These are phyloP conservation scores for Xylaria sp. DNA, from an alignment of 2,329 filamentous ascomycete genomes.

Conservation along the genomic window DNA sequence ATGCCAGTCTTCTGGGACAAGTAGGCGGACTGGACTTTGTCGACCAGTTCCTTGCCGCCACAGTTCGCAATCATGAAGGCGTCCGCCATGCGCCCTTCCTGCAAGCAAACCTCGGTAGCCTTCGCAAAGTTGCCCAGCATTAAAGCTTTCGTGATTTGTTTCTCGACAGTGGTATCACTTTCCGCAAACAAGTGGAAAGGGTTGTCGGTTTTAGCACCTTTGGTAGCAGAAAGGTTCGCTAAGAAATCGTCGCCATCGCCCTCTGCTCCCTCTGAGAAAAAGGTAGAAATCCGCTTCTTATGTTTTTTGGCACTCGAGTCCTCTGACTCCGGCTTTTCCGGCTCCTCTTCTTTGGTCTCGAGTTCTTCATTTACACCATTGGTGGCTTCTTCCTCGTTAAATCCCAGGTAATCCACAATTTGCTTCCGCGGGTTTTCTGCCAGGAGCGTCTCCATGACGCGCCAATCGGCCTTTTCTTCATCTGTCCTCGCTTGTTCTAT, in stretches of 20 bases:
- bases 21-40: conserved; percentile 92
- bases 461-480: conserved; percentile 95
- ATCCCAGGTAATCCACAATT: conserved; percentile 89
- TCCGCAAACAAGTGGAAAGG: conserved; percentile 90
- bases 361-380: conserved; percentile 52
- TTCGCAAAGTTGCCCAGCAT: conserved; percentile 90
- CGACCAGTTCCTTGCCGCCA: conserved; percentile 87
- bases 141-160: conserved; percentile 82
- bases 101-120: conserved; percentile 84
- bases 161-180: conserved; percentile 81
- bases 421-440: conserved; percentile 83
- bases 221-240: conserved; percentile 80
- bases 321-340: conserved; percentile 54
- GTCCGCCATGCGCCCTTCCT: conserved; percentile 89
- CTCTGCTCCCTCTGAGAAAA: conserved; percentile 73
- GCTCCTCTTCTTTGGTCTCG: conserved; percentile 47
- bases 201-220: conserved; percentile 89
- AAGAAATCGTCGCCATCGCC: conserved; percentile 84
- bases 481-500: conserved; percentile 76
- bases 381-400: conserved; percentile 62
- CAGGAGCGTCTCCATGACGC: conserved; percentile 86
- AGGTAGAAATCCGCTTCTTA: conserved; percentile 70
- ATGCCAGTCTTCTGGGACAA: conserved; percentile 79
- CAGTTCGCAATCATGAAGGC: conserved; percentile 98
- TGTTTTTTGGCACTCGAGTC: conserved; percentile 40